These are phyloP conservation scores for Fusarium metavorans DNA, from an alignment of 2,329 filamentous ascomycete genomes.

Conservation along the genomic window DNA sequence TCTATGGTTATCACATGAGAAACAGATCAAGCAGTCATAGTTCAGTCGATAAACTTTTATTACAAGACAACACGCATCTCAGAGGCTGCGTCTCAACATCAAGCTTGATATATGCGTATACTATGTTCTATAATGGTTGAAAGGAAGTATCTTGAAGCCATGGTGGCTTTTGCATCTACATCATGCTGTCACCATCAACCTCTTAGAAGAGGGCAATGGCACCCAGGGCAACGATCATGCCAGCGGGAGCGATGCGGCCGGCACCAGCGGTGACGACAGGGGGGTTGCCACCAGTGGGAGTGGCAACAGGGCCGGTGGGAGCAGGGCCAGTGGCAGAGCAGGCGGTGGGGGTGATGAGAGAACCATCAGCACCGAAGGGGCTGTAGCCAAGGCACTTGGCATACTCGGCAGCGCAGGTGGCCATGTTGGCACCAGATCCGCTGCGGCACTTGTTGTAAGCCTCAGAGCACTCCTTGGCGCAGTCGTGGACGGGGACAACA, in stretches of 20 bases:
- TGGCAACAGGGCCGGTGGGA: neutral
- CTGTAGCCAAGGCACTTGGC: constrained; percentile 37
- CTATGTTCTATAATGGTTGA: neutral
- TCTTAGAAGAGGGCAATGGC: constrained; percentile 42
- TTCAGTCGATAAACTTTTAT: neutral
- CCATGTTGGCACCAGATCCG: constrained; percentile 25
- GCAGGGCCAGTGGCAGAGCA: constrained; percentile 60
- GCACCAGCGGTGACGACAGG: constrained; percentile 34
- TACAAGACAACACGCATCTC: neutral
- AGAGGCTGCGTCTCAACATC: neutral
- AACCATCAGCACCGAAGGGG: constrained; percentile 31
- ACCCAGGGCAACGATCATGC: constrained; percentile 42
- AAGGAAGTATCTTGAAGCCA: neutral
- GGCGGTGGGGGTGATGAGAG: constrained; percentile 29
- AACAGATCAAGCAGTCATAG: neutral
- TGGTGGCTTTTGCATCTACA: neutral
- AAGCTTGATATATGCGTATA: neutral
- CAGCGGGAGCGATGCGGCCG: constrained; percentile 34
- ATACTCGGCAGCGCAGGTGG: constrained; percentile 37
- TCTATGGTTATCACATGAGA: neutral
- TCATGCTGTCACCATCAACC: neutral
- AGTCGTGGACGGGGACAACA: constrained; percentile 22
- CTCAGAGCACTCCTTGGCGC: constrained; percentile 24
- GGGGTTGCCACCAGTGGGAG: constrained; percentile 1
- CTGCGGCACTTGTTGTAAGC: constrained; percentile 30